These are phyloP conservation scores for Cenchrus americanus DNA, from an alignment of 176 grass and related monocot genomes.

Conservation along the genomic window DNA sequence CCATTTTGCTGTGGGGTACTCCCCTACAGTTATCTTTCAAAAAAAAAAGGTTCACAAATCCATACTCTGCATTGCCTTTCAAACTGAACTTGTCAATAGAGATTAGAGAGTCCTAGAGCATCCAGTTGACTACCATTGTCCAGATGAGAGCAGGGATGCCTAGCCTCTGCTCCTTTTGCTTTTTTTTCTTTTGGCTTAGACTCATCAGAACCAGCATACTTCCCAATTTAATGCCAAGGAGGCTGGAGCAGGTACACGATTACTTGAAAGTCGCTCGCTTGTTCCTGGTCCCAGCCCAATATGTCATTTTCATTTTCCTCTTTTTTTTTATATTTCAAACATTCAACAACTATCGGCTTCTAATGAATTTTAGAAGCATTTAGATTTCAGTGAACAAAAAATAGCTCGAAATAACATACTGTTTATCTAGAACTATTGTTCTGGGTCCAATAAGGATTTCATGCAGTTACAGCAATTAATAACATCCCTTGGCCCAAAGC, in stretches of 20 bases:
- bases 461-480: too few species aligned
- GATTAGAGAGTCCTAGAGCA: not conserved
- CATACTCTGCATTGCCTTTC: not conserved
- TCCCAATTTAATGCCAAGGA: too few species aligned
- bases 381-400: not conserved
- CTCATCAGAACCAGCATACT: not conserved
- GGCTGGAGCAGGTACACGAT: not conserved
- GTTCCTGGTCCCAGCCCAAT: not conserved
- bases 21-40: too few species aligned
- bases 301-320: not conserved
- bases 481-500: not conserved
- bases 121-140: too few species aligned
- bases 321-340: not conserved
- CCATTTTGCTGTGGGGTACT: too few species aligned
- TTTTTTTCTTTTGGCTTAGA: not conserved
- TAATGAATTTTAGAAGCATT: not conserved
- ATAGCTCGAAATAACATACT: not conserved
- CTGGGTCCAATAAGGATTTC: not conserved
- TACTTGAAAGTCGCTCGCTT: not conserved
- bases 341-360: not conserved
- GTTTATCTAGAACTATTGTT: not conserved
- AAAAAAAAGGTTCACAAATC: not conserved
- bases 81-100: not conserved
- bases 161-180: not conserved
- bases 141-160: too few species aligned